Evolutionary conservation across 805 yeast genomes (phyloP).

Genomic region (Candida endomychidarum): DNA sequence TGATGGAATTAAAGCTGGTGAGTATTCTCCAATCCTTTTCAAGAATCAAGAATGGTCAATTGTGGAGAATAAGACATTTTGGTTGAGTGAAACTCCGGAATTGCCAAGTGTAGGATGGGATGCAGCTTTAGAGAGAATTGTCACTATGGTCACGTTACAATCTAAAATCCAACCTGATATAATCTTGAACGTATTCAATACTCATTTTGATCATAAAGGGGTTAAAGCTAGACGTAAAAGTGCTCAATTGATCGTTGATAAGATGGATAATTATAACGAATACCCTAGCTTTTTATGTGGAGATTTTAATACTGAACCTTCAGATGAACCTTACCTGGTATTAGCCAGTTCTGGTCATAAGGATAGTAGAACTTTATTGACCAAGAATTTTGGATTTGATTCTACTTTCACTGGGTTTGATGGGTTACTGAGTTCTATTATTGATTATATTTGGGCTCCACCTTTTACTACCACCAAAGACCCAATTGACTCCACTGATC

Average conservation of each 20-base stretch:
- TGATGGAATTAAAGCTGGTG: constrained; percentile 32
- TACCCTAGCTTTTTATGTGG: constrained; percentile 43
- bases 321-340: constrained; percentile 40
- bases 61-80: constrained; percentile 31
- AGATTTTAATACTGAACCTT: constrained; percentile 44
- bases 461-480: too few species aligned
- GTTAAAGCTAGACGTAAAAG: constrained; percentile 34
- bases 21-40: constrained; percentile 38
- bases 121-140: constrained; percentile 41
- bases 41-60: constrained; percentile 31
- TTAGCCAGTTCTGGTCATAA: constrained; percentile 31
- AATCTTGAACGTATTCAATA: constrained; percentile 36
- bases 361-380: constrained; percentile 32
- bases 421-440: constrained; percentile 29
- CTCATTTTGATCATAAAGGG: constrained; percentile 45
- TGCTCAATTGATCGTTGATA: constrained; percentile 33
- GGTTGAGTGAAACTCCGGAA: constrained; percentile 49
- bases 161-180: constrained; percentile 28
- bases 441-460: constrained; percentile 49
- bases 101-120: constrained; percentile 44
- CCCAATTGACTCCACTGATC: neutral
- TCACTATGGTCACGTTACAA: constrained; percentile 37
- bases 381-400: constrained; percentile 40
- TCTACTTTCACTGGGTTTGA: constrained; percentile 53
- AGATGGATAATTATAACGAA: constrained; percentile 29